phyloP scores from a whole-genome alignment of 2,329 filamentous ascomycete species.

The Fonsecaea erecta region DNA sequence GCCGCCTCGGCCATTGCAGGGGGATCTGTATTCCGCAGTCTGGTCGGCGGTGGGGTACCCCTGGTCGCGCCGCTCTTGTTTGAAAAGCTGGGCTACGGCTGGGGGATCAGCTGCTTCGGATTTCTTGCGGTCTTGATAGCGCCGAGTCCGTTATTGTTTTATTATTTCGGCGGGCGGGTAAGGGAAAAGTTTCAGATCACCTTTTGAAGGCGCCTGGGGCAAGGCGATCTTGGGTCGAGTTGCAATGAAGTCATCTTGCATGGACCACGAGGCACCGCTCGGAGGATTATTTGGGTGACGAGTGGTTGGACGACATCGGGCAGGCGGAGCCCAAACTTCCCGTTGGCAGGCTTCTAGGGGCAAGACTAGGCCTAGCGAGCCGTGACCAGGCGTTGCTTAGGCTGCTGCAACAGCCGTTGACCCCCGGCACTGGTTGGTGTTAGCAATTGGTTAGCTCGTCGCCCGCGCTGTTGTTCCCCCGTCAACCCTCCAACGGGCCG shows the following conservation, averaged over 20 bases:
- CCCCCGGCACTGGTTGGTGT: conserved; percentile 3
- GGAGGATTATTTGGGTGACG: conserved; percentile 4
- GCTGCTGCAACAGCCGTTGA: conserved; percentile 6
- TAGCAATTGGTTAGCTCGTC: conserved; percentile 10
- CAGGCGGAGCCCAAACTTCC: conserved; percentile 12
- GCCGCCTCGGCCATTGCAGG: conserved; percentile 56
- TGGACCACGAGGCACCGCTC: not conserved
- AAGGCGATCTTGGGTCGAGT: not conserved
- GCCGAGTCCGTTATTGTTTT: conserved; percentile 57
- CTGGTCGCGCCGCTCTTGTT: conserved; percentile 53
- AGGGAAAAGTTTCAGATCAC: conserved; percentile 49
- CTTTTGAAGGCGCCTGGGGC: conserved; percentile 11
- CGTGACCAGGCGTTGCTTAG: not conserved
- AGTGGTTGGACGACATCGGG: conserved; percentile 1
- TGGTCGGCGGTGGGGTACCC: conserved; percentile 56
- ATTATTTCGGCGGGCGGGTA: conserved; percentile 52
- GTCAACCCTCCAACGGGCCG: conserved; percentile 25
- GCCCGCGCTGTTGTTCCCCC: conserved; percentile 24
- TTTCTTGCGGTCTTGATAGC: conserved; percentile 53
- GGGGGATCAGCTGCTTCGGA: conserved; percentile 53
- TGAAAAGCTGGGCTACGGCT: conserved; percentile 45
- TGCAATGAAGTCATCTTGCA: not conserved
- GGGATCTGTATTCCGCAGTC: conserved; percentile 50
- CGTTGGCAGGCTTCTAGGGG: not conserved
- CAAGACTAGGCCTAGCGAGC: not conserved